phyloP scores from a whole-genome alignment of 768 basidiomycete genomes.

The Scleroderma bovista region DNA sequence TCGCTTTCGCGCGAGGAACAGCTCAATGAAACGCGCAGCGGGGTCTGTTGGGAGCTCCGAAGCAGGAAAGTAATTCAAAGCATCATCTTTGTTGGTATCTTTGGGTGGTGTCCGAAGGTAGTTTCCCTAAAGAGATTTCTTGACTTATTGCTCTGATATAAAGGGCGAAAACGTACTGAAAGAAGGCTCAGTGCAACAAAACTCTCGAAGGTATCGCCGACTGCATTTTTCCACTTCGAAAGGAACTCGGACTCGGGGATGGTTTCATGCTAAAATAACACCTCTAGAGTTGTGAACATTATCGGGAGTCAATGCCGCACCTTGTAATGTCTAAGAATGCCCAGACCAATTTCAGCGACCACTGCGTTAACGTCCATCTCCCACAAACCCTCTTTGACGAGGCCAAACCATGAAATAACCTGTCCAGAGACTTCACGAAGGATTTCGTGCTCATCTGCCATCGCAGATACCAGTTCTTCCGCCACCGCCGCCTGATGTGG shows the following conservation, averaged over 20 bases:
- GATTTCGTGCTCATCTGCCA: slow-evolving; percentile 73
- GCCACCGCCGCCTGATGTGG: slow-evolving; percentile 47
- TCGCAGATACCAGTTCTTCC: slow-evolving; percentile 51
- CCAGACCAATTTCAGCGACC: slow-evolving; percentile 73
- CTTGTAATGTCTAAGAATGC: slow-evolving; percentile 58
- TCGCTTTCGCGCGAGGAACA: slow-evolving; percentile 74
- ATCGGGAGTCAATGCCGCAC: slow-evolving; percentile 27
- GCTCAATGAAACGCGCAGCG: slow-evolving; percentile 74
- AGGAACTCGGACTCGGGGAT: slow-evolving; percentile 54
- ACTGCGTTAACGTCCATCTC: slow-evolving; percentile 55
- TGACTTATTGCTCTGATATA: not conserved
- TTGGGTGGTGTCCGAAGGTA: slow-evolving; percentile 45
- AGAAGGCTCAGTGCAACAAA: slow-evolving; percentile 60
- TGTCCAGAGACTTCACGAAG: slow-evolving; percentile 55
- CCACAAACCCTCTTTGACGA: slow-evolving; percentile 53
- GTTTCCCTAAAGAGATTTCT: slow-evolving; percentile 57
- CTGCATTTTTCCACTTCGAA: slow-evolving; percentile 59
- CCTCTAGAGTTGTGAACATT: not conserved
- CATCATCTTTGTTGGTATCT: slow-evolving; percentile 22
- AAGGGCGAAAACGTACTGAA: slow-evolving; percentile 39
- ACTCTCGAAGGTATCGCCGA: slow-evolving; percentile 74
- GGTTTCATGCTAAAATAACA: slow-evolving; percentile 47
- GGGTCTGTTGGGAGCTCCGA: slow-evolving; percentile 73
- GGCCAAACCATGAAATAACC: slow-evolving; percentile 82
- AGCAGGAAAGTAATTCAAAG: slow-evolving; percentile 71